Percentiles rank a stretch among this genome's conserved stretches.
Conservation (phyloP, 2,329 filamentous ascomycete genomes). For the Rutstroemia sp. region DNA sequence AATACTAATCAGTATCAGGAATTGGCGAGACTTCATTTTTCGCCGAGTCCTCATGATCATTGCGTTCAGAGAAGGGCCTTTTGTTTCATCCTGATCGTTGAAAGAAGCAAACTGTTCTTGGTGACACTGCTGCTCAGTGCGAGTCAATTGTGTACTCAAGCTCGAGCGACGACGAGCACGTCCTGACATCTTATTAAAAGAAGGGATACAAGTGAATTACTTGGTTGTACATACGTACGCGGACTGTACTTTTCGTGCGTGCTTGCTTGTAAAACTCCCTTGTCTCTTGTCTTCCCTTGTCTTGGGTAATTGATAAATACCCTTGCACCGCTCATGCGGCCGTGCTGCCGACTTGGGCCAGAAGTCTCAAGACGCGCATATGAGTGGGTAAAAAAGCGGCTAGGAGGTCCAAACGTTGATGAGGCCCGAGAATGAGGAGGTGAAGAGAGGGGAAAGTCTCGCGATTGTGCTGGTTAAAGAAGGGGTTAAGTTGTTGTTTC, state of each 20-base stretch:
- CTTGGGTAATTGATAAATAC: constrained; percentile 5
- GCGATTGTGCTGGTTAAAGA: background rate
- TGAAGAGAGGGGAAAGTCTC: background rate
- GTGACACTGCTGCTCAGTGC: background rate
- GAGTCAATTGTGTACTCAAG: constrained; percentile 6
- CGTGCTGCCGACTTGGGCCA: constrained; percentile 6
- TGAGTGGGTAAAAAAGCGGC: constrained; percentile 5
- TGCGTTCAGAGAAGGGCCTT: constrained; percentile 18
- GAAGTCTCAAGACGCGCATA: constrained; percentile 1
- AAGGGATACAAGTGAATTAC: background rate
- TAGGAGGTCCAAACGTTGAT: background rate
- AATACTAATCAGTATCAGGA: constrained; percentile 31
- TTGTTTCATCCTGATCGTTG: constrained; percentile 20
- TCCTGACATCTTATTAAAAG: constrained; percentile 2
- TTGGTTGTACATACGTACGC: background rate
- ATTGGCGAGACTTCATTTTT: constrained; percentile 33
- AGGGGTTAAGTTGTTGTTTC: background rate
- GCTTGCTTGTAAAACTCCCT: background rate
- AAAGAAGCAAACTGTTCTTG: constrained; percentile 1
- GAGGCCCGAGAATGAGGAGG: background rate
- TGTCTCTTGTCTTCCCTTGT: background rate
- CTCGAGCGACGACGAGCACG: constrained; percentile 10
- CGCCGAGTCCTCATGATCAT: constrained; percentile 24
- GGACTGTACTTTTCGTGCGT: background rate
- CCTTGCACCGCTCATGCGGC: constrained; percentile 8